Evolutionary conservation across 108 stramenopile genomes (phyloP).

Genomic region (Cylindrotheca fusiformis): DNA sequence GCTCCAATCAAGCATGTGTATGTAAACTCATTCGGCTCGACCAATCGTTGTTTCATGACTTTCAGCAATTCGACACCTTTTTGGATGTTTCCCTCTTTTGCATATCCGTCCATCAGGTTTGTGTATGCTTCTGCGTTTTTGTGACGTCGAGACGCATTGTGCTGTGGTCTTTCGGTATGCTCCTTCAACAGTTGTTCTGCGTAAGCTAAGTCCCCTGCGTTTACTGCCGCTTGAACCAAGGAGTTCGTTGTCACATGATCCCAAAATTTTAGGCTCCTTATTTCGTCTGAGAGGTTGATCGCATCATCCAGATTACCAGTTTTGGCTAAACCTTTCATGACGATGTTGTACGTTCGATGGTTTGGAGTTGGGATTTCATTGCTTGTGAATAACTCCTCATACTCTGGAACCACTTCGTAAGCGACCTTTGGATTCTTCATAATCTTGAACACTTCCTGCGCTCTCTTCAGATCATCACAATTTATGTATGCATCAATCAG

Average conservation of each 20-base stretch:
- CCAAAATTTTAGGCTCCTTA: slow-evolving; percentile 49
- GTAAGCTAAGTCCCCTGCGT: slow-evolving; percentile 50
- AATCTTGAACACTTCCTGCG: slow-evolving; percentile 42
- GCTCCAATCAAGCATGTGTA: slow-evolving; percentile 76
- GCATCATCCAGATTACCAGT: slow-evolving; percentile 42
- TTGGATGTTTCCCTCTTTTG: slow-evolving; percentile 56
- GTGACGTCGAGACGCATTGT: slow-evolving; percentile 29
- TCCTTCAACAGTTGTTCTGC: slow-evolving; percentile 57
- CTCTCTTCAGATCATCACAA: slow-evolving; percentile 57
- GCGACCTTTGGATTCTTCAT: slow-evolving; percentile 24
- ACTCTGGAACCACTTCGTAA: slow-evolving; percentile 1
- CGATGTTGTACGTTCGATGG: slow-evolving; percentile 68
- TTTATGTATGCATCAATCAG: slow-evolving; percentile 80
- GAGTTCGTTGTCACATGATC: slow-evolving; percentile 84
- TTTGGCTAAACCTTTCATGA: slow-evolving; percentile 74
- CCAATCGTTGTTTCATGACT: slow-evolving; percentile 54
- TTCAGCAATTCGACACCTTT: slow-evolving; percentile 50
- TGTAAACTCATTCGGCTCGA: slow-evolving; percentile 71
- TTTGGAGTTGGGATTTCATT: slow-evolving; percentile 49
- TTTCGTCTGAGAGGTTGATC: slow-evolving; percentile 40
- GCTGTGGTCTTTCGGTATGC: slow-evolving; percentile 26
- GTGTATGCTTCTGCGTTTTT: slow-evolving; percentile 88
- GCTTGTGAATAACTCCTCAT: slow-evolving; percentile 4
- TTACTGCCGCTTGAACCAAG: slow-evolving; percentile 68
- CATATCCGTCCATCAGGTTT: slow-evolving; percentile 68